Conservation (phyloP, 306 rosid genomes). For the Myrica gale region DNA sequence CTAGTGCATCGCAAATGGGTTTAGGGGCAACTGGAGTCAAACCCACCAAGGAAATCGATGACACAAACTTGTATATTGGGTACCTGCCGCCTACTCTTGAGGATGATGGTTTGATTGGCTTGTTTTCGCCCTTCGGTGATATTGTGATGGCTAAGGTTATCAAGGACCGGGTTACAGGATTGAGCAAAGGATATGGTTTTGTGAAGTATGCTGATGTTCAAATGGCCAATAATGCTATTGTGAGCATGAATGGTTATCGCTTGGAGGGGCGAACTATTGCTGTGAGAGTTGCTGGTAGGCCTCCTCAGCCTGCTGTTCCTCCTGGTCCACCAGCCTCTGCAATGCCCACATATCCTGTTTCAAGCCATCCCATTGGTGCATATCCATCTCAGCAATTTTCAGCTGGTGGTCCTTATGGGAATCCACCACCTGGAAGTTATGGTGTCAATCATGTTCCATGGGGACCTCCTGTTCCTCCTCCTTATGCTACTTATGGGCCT, state of each 20-base stretch:
- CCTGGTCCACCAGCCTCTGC: constrained; percentile 80
- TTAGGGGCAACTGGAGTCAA: constrained; percentile 66
- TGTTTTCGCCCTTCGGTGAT: constrained; percentile 92
- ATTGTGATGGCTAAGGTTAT: constrained; percentile 97
- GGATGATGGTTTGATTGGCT: constrained; percentile 77
- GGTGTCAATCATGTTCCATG: constrained; percentile 77
- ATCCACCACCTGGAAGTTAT: constrained; percentile 67
- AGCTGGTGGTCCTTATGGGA: constrained; percentile 67
- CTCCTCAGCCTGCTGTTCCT: constrained; percentile 90
- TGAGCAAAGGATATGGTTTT: constrained; percentile 97
- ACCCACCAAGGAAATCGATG: constrained; percentile 78
- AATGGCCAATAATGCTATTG: constrained; percentile 88
- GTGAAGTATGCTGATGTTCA: constrained; percentile 88
- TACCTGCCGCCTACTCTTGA: constrained; percentile 93
- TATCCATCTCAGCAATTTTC: constrained; percentile 93
- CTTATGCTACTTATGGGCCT: constrained; percentile 73
- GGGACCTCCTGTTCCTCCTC: constrained; percentile 92
- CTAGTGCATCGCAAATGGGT: constrained; percentile 53
- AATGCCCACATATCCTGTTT: constrained; percentile 67
- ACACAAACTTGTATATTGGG: constrained; percentile 91
- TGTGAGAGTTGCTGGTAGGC: constrained; percentile 96
- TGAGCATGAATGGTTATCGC: constrained; percentile 89
- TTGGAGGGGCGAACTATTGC: constrained; percentile 95
- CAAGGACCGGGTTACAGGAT: constrained; percentile 70
- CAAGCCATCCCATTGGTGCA: constrained; percentile 68